Conservation (phyloP, 768 basidiomycete species). For the Saitozyma sp. region DNA sequence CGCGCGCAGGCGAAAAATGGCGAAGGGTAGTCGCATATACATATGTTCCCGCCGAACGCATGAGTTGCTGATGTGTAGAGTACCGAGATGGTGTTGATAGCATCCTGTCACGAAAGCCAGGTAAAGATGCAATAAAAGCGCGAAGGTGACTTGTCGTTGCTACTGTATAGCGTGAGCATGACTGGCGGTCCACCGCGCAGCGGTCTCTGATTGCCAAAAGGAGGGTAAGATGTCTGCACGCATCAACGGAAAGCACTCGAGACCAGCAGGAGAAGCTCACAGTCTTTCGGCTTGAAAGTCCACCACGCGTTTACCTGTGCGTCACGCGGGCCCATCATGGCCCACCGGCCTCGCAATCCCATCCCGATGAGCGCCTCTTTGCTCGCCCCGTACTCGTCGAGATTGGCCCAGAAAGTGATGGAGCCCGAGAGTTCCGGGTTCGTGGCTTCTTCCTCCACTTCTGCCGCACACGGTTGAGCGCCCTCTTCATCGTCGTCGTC, state of each 20-base stretch:
- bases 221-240: slow-evolving; percentile 21
- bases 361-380: slow-evolving; percentile 8
- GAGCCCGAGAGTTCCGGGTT: slow-evolving; percentile 16
- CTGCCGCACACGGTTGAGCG: no score
- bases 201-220: slow-evolving; percentile 24
- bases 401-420: slow-evolving; percentile 15
- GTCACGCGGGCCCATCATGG: slow-evolving; percentile 7
- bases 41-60: no score
- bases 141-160: no score
- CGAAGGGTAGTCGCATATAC: no score
- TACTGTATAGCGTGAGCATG: no score
- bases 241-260: not conserved
- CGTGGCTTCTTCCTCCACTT: not conserved
- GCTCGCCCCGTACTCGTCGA: not conserved
- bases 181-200: no score
- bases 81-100: no score
- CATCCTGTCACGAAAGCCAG: no score
- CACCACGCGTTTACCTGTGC: slow-evolving; percentile 8
- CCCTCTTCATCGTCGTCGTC: slow-evolving; percentile 19
- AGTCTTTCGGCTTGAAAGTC: slow-evolving; percentile 26
- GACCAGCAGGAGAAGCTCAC: slow-evolving; percentile 2
- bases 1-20: not conserved
- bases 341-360: slow-evolving; percentile 28
- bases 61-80: no score
- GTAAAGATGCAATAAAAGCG: no score